Percentiles rank a stretch among this genome's conserved stretches.
Evolutionary conservation across 768 basidiomycete genomes (phyloP).

Genomic region (Psilocybe azurescens): DNA sequence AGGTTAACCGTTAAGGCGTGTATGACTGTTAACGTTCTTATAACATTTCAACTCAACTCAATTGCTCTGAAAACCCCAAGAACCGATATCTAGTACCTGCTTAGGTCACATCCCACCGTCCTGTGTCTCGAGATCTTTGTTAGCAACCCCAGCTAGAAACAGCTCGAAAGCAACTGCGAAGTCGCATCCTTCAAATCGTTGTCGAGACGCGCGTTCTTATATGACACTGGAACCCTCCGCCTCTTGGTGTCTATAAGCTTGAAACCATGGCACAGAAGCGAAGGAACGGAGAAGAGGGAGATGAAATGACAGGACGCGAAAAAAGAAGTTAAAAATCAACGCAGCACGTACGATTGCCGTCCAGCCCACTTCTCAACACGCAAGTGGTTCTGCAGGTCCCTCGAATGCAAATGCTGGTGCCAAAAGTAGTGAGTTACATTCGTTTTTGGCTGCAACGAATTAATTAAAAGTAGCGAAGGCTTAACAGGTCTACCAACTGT

Average conservation of each 20-base stretch:
- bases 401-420: slow-evolving; percentile 32
- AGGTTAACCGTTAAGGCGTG: too few relatives aligned
- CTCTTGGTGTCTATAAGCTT: neutral
- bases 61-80: too few relatives aligned
- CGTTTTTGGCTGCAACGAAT: neutral
- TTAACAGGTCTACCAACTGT: slow-evolving; percentile 67
- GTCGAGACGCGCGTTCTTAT: neutral
- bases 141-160: too few relatives aligned
- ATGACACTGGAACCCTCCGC: neutral
- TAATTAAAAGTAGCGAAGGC: slow-evolving; percentile 39
- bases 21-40: too few relatives aligned
- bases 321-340: slow-evolving; percentile 73
- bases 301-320: slow-evolving; percentile 50
- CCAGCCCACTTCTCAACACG: slow-evolving; percentile 41
- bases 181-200: neutral
- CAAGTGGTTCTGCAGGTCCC: slow-evolving; percentile 41
- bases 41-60: too few relatives aligned
- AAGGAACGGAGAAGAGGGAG: slow-evolving; percentile 31
- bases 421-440: slow-evolving; percentile 4
- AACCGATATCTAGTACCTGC: too few relatives aligned
- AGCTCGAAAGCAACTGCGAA: too few relatives aligned
- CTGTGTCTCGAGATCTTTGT: too few relatives aligned
- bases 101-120: too few relatives aligned
- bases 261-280: slow-evolving; percentile 40
- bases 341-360: slow-evolving; percentile 72